Evolutionary conservation across 495 filamentous ascomycete species (phyloP).

Genomic region (Copromyces sp.): DNA sequence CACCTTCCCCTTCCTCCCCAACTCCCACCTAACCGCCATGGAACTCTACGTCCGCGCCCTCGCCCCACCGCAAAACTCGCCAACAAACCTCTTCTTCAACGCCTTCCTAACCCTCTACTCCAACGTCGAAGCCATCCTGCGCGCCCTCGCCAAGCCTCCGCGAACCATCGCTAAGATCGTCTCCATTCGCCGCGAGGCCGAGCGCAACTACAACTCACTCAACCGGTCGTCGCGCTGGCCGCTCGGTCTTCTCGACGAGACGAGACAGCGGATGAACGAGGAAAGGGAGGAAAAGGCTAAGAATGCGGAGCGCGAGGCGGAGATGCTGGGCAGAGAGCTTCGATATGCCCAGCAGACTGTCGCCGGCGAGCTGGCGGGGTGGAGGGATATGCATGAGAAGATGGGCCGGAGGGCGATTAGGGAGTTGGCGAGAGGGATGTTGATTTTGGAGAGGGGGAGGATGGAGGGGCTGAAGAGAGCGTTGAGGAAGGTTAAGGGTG

Average conservation of each 20-base stretch:
- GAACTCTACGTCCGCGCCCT: slow-evolving; percentile 58
- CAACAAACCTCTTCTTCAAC: slow-evolving; percentile 62
- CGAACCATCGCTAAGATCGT: slow-evolving; percentile 63
- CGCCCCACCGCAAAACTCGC: slow-evolving; percentile 60
- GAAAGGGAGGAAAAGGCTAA: slow-evolving; percentile 68
- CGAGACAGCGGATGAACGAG: slow-evolving; percentile 65
- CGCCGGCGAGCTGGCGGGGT: slow-evolving; percentile 81
- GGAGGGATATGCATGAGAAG: slow-evolving; percentile 78
- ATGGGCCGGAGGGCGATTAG: slow-evolving; percentile 64
- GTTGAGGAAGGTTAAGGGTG: slow-evolving; percentile 41
- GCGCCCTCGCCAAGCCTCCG: slow-evolving; percentile 71
- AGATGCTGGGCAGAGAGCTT: slow-evolving; percentile 62
- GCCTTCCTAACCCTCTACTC: slow-evolving; percentile 63
- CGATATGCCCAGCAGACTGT: slow-evolving; percentile 90
- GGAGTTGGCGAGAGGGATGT: slow-evolving; percentile 64
- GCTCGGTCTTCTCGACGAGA: slow-evolving; percentile 78
- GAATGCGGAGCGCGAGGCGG: slow-evolving; percentile 52
- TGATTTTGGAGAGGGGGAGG: slow-evolving; percentile 67
- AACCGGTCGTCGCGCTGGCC: slow-evolving; percentile 68
- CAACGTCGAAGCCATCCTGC: slow-evolving; percentile 70
- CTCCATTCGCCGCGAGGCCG: slow-evolving; percentile 53
- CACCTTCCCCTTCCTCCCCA: slow-evolving; percentile 58
- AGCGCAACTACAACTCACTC: slow-evolving; percentile 64
- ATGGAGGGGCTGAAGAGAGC: slow-evolving; percentile 75
- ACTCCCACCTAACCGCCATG: slow-evolving; percentile 58